Evolutionary conservation across 2,329 filamentous ascomycete species (phyloP).

Genomic region (Setomelanomma holmii): DNA sequence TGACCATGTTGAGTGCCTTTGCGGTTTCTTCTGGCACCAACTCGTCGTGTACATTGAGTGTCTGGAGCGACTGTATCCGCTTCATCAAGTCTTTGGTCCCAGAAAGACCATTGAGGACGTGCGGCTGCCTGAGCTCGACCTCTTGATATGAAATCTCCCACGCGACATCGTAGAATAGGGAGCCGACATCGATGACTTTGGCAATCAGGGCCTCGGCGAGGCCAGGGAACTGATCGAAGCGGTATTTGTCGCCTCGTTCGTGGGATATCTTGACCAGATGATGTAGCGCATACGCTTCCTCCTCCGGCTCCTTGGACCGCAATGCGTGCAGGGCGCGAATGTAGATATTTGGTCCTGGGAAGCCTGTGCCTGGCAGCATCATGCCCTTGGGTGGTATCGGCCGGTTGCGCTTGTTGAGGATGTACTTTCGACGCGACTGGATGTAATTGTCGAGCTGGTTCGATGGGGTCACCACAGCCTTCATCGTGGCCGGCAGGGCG

Average conservation of each 20-base stretch:
- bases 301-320: slow-evolving; percentile 77
- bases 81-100: slow-evolving; percentile 77
- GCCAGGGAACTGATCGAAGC: slow-evolving; percentile 88
- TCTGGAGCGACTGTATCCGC: slow-evolving; percentile 68
- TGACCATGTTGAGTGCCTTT: slow-evolving; percentile 76
- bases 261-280: slow-evolving; percentile 95
- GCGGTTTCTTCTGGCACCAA: slow-evolving; percentile 75
- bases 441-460: slow-evolving; percentile 75
- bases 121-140: slow-evolving; percentile 52
- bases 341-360: slow-evolving; percentile 87
- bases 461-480: slow-evolving; percentile 76
- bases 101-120: slow-evolving; percentile 68
- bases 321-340: slow-evolving; percentile 84
- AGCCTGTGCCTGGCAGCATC: slow-evolving; percentile 70
- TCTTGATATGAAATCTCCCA: slow-evolving; percentile 79
- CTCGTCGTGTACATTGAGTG: slow-evolving; percentile 67
- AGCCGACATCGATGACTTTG: slow-evolving; percentile 79
- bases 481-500: slow-evolving; percentile 69
- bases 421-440: slow-evolving; percentile 61
- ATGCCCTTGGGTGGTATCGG: slow-evolving; percentile 54
- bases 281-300: slow-evolving; percentile 91
- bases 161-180: slow-evolving; percentile 79
- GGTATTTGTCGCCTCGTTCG: slow-evolving; percentile 93
- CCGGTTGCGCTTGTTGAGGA: slow-evolving; percentile 53
- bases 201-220: slow-evolving; percentile 87